These are phyloP conservation scores for Mortierella sp. DNA, from an alignment of 371 early-diverging fungal genomes.

Conservation along the genomic window DNA sequence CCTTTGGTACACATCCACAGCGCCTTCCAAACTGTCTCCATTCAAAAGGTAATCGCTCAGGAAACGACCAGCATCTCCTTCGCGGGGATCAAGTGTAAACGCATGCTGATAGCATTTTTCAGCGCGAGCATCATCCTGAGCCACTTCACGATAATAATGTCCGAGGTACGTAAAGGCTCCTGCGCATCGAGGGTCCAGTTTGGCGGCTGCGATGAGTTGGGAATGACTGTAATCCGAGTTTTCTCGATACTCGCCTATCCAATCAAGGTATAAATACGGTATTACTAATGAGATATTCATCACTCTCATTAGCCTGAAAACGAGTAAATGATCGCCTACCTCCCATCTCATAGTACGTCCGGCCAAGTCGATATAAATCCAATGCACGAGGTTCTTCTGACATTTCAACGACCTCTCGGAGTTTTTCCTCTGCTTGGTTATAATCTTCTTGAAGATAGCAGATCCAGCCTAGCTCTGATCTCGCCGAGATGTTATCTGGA, in stretches of 20 bases:
- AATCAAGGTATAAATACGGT: neutral
- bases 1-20: conserved; percentile 67
- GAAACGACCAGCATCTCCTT: conserved; percentile 76
- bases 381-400: conserved; percentile 60
- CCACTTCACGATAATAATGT: conserved; percentile 79
- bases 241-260: conserved; percentile 58
- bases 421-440: conserved; percentile 68
- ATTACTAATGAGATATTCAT: neutral
- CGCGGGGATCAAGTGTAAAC: conserved; percentile 72
- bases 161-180: conserved; percentile 86
- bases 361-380: conserved; percentile 78
- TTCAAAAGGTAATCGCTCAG: conserved; percentile 74
- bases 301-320: neutral
- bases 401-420: conserved; percentile 65
- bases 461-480: conserved; percentile 77
- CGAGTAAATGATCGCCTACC: conserved; percentile 60
- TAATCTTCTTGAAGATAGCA: conserved; percentile 66
- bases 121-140: conserved; percentile 75
- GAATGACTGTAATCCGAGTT: conserved; percentile 74
- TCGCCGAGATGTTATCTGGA: conserved; percentile 61
- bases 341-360: conserved; percentile 85
- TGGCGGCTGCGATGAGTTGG: conserved; percentile 80
- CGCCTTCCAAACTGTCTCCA: conserved; percentile 65
- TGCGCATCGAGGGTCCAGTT: conserved; percentile 74
- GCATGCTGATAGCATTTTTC: conserved; percentile 87